These are phyloP conservation scores for Salix purpurea DNA, from an alignment of 345 rosid genomes.

Conservation along the genomic window DNA sequence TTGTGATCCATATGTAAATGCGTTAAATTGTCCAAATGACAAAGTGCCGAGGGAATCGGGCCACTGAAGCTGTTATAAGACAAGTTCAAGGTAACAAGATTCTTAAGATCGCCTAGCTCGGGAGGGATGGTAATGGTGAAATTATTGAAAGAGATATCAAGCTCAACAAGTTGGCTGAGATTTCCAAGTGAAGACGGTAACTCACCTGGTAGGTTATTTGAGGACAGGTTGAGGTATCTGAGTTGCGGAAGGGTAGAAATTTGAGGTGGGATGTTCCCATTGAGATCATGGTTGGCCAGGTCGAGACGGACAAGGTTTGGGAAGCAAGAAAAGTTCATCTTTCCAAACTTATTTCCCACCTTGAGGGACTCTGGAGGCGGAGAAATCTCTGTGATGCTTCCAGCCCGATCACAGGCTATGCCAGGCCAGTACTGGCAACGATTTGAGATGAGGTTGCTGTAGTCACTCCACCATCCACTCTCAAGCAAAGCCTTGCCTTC, in stretches of 20 bases:
- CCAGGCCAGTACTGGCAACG: conserved; percentile 16
- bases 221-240: not conserved
- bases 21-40: not conserved
- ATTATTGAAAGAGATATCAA: not conserved
- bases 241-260: conserved; percentile 9
- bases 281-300: not conserved
- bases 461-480: not conserved
- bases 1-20: no score
- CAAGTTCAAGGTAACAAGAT: not conserved
- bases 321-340: conserved; percentile 16
- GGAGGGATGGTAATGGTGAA: no score
- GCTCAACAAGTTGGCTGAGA: not conserved
- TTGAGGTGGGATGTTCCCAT: conserved; percentile 1
- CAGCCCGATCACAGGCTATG: not conserved
- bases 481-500: not conserved
- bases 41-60: not conserved
- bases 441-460: not conserved
- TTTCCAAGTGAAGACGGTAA: conserved; percentile 3
- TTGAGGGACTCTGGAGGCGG: accelerated
- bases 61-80: not conserved
- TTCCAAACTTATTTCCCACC: not conserved
- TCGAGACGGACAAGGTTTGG: not conserved
- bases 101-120: no score
- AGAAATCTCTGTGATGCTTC: not conserved
- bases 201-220: not conserved